Evolutionary conservation across 139 green algal genomes (phyloP), one percentile per base, ranked within the genome.

Genomic region (Tetradesmus lagerheimii): DNA sequence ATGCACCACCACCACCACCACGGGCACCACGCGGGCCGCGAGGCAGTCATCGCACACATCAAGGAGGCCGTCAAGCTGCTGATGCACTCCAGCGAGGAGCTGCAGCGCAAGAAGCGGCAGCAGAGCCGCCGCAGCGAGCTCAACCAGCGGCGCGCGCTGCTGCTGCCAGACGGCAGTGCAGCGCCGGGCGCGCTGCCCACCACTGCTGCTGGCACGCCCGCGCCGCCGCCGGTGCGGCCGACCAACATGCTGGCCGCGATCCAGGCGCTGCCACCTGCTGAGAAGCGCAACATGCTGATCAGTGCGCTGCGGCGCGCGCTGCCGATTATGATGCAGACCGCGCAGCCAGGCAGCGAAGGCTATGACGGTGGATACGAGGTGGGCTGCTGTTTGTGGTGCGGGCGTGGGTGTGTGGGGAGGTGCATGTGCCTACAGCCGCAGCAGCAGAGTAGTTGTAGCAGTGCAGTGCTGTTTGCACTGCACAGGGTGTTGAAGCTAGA

Each of bases 41-140:
- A 86, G 57, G 43, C 66, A 9, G 29, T 91, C 8, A 47, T 91
- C 4, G 57, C 78, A 8, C 38, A 86, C 53, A 57, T 79, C 29
- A 77, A 74, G 23, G 87, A 91, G 1, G 87, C 47, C 6, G 31
- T 91, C 53, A 80, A 80, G 78, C 34, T 85, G 87, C 75, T 91
- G 27, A 91, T 91, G 87, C 87, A 91, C 27, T 67, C 34, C 57
- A 91, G 87, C 41, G 87, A 91, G 53, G 87, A 91, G 87, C 78
- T 91, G 38, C 41, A 67, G 77, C 87, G 87, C 38, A 91, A 91
- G 87, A 80, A 67, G 78, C 87, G 87, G 29, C 87, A 91, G 87
- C 87, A 91, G 87, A 41, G 31, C 34, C 78, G 87, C 15, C 87
- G 87, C 62, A 75, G n/a, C 50, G 87, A 91, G 87, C 75, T 91